Conservation (phyloP, 805 yeast species). For the Starmera pachycereana region DNA sequence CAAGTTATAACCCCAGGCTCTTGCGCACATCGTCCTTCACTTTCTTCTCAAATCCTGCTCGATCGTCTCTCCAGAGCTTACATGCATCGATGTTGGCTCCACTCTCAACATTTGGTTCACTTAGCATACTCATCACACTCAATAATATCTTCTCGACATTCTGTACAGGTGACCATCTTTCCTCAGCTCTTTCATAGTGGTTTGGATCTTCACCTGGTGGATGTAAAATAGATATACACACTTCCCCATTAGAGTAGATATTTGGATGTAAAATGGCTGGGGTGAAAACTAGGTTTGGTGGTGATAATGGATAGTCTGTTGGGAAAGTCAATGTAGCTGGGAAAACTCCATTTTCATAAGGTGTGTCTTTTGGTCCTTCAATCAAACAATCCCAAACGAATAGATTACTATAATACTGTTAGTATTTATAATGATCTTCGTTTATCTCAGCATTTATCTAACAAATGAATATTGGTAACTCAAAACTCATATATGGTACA, state of each 20-base stretch:
- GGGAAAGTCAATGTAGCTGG: conserved; percentile 70
- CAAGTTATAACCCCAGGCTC: conserved; percentile 51
- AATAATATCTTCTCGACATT: conserved; percentile 92
- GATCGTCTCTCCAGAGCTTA: conserved; percentile 84
- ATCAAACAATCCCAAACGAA: conserved; percentile 78
- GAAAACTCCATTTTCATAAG: conserved; percentile 82
- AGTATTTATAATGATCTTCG: conserved; percentile 1
- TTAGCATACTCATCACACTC: conserved; percentile 91
- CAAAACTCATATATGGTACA: too few species aligned
- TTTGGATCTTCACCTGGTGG: conserved; percentile 97
- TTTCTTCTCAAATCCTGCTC: conserved; percentile 51
- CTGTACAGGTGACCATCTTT: conserved; percentile 97
- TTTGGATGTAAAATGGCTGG: conserved; percentile 91
- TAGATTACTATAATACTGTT: conserved; percentile 29
- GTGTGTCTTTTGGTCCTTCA: conserved; percentile 77
- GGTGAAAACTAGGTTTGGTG: conserved; percentile 65
- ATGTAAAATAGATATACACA: conserved; percentile 90
- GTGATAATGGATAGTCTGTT: conserved; percentile 70
- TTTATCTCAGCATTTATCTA: too few species aligned
- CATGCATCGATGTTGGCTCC: conserved; percentile 82
- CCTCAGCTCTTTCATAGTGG: conserved; percentile 91
- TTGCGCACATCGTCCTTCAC: conserved; percentile 61
- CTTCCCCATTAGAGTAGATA: conserved; percentile 88
- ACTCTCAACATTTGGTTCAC: conserved; percentile 93
- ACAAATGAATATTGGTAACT: too few species aligned